Evolutionary conservation across 2,329 filamentous ascomycete genomes (phyloP).

Genomic region (Arthrocladium fulminans): DNA sequence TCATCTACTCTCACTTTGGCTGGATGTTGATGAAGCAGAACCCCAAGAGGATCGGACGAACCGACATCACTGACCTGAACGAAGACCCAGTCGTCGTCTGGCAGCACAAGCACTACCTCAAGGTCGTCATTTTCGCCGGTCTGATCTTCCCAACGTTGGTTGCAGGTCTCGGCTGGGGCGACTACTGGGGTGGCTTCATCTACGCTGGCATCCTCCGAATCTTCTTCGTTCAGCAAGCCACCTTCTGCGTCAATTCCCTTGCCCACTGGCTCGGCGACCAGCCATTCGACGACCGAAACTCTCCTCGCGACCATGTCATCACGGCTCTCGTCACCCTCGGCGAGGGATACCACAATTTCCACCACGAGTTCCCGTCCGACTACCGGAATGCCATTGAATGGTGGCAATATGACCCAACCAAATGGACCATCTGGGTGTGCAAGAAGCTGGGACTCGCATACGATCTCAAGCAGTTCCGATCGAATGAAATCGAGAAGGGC

Average conservation of each 20-base stretch:
- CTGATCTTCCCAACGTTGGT: slow-evolving; percentile 66
- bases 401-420: slow-evolving; percentile 87
- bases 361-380: slow-evolving; percentile 88
- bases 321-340: slow-evolving; percentile 78
- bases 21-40: slow-evolving; percentile 96
- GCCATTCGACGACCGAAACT: slow-evolving; percentile 88
- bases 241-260: slow-evolving; percentile 86
- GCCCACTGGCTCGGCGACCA: slow-evolving; percentile 89
- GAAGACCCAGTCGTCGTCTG: slow-evolving; percentile 76
- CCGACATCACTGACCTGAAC: slow-evolving; percentile 81
- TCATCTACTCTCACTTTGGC: slow-evolving; percentile 73
- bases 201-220: slow-evolving; percentile 79
- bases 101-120: slow-evolving; percentile 82
- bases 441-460: slow-evolving; percentile 77
- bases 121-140: slow-evolving; percentile 68
- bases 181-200: slow-evolving; percentile 73
- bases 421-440: slow-evolving; percentile 79
- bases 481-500: slow-evolving; percentile 89
- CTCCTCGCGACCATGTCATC: slow-evolving; percentile 77
- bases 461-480: slow-evolving; percentile 81
- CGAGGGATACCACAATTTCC: slow-evolving; percentile 91
- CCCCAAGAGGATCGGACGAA: slow-evolving; percentile 77
- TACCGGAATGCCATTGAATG: slow-evolving; percentile 88
- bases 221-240: slow-evolving; percentile 85
- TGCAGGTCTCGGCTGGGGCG: slow-evolving; percentile 69